Base-by-base conservation (phyloP, 2,329 filamentous ascomycete species). In the Colletotrichum horii region DNA sequence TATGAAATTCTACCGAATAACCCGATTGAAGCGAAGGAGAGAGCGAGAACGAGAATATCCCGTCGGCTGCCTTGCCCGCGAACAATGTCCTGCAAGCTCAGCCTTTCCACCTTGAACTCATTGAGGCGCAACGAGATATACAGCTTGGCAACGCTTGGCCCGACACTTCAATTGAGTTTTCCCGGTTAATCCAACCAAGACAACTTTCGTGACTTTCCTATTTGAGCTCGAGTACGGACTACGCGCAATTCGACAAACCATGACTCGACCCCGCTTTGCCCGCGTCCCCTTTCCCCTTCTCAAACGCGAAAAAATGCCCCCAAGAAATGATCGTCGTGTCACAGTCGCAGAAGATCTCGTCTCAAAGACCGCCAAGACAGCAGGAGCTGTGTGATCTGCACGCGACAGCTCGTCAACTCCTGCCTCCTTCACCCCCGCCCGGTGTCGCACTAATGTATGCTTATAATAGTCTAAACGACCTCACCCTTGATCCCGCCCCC, bases 321-420 rank as follows among this genome's bases (percentile, higher is more conserved):
- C 56, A 26, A 58, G 30, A 70, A 55, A 43, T 16, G 66, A 70
- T 65, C 58, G 26, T 65, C 71, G n/a, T 64, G 66, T 70, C 71
- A 70, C 48, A 58, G 38, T 70, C 60, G 71, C 71, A 70, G 26
- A 56, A 60, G n/a, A 34, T 71, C 43, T 74, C 71, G 68, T 71
- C 48, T 74, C 67, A 65, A 74, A 22, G 22, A 12, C 15, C 48
- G 67, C 60, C 67, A 60, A 71, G 60, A 12, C 48, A 60, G 22
- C n/a, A 19, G 16, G 30, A 43, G 19, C 24, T 26, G 71, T 74
- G 56, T 71, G 71, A 66, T 74, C 71, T 52, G 32, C 71, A 22
- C 22, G 56, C 67, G 34, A 60, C 67, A 71, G 66, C 71, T 74
- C 71, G 67, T 34, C 71, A 71, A 74, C 48, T 74, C 71, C 60